These are phyloP conservation scores for Hanseniaspora vineae DNA, from an alignment of 805 yeast species.

Conservation along the genomic window DNA sequence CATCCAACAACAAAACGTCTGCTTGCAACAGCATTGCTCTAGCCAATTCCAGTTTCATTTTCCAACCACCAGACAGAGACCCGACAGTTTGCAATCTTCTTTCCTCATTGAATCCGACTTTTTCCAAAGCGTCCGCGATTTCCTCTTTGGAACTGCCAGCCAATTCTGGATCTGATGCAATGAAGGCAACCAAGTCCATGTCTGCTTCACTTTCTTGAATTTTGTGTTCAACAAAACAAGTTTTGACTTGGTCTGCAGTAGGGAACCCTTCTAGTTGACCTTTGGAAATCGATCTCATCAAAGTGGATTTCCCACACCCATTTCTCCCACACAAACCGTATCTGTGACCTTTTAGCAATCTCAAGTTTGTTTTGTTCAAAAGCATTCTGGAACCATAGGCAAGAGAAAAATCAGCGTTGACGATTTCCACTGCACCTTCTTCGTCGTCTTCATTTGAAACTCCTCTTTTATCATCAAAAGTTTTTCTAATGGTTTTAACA, in stretches of 20 bases:
- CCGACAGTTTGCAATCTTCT: constrained; percentile 87
- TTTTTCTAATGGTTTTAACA: constrained; percentile 38
- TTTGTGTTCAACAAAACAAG: constrained; percentile 95
- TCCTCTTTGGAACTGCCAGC: constrained; percentile 48
- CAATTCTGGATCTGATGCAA: constrained; percentile 80
- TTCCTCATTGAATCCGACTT: constrained; percentile 86
- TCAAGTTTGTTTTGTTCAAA: constrained; percentile 78
- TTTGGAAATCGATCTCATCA: constrained; percentile 92
- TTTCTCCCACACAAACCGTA: constrained; percentile 97
- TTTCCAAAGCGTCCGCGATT: constrained; percentile 60
- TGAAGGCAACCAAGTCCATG: constrained; percentile 75
- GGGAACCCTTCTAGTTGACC: constrained; percentile 98
- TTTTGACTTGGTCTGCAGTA: constrained; percentile 67
- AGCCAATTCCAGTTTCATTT: constrained; percentile 96
- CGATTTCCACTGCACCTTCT: constrained; percentile 79
- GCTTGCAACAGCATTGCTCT: constrained; percentile 98
- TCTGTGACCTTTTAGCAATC: constrained; percentile 87
- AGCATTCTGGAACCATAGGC: constrained; percentile 98
- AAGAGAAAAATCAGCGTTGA: constrained; percentile 85
- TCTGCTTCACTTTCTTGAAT: constrained; percentile 91
- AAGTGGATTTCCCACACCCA: constrained; percentile 97
- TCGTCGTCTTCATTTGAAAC: constrained; percentile 41
- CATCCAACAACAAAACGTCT: constrained; percentile 86
- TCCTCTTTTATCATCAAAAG: constrained; percentile 34
- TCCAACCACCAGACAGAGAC: constrained; percentile 97